A percentile compares a stretch with the other conserved stretches of the same genome.
Conservation (phyloP, 768 basidiomycete genomes). For the Russula foetens region DNA sequence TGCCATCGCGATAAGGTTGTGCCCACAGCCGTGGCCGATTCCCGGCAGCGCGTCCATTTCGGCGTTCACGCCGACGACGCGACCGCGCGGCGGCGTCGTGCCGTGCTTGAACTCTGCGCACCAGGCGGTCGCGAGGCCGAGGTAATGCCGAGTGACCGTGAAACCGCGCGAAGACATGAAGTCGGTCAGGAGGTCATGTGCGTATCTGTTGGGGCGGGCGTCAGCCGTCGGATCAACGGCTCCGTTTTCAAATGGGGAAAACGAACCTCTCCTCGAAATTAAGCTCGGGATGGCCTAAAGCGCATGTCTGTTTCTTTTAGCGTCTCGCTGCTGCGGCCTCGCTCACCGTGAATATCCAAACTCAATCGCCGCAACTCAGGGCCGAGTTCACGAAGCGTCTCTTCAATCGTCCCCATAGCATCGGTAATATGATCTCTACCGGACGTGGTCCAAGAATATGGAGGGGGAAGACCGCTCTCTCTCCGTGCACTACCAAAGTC, state of each 20-base stretch:
- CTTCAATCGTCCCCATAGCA: constrained; percentile 46
- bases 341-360: constrained; percentile 62
- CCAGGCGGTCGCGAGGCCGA: constrained; percentile 71
- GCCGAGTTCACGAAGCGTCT: constrained; percentile 42
- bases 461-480: constrained; percentile 15
- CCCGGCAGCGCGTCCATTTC: constrained; percentile 62
- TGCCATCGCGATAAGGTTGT: constrained; percentile 75
- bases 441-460: constrained; percentile 18
- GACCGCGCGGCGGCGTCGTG: constrained; percentile 45
- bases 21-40: constrained; percentile 64
- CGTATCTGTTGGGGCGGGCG: constrained; percentile 38
- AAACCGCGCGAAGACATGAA: constrained; percentile 68
- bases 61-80: constrained; percentile 69
- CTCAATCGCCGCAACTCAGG: constrained; percentile 54
- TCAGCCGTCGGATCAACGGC: not conserved
- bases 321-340: not conserved
- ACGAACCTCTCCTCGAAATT: constrained; percentile 55
- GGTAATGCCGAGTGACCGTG: constrained; percentile 60
- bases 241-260: not conserved
- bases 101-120: constrained; percentile 60
- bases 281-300: constrained; percentile 55
- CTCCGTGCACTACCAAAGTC: constrained; percentile 11
- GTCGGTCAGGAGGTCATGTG: constrained; percentile 58
- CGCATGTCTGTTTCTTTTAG: not conserved
- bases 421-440: constrained; percentile 24